A percentile compares a stretch with the other conserved stretches of the same genome.
Evolutionary conservation across 148 eudicot genomes (phyloP).

Genomic region (Pharnaceum exiguum): DNA sequence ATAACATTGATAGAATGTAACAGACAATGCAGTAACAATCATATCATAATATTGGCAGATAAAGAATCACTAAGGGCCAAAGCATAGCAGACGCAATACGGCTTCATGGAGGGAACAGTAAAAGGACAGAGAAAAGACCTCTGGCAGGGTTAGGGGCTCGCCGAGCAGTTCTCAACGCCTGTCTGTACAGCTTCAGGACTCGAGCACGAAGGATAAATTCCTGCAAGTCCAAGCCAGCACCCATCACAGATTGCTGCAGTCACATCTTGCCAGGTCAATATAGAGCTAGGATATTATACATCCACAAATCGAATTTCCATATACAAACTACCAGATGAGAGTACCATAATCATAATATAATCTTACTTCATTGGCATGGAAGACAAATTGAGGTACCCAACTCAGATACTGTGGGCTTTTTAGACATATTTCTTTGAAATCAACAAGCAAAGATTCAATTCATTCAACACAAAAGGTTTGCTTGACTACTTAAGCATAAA

Average conservation of each 20-base stretch:
- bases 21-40: too few relatives aligned
- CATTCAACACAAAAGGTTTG: too few relatives aligned
- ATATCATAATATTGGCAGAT: background rate
- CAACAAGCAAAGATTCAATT: too few relatives aligned
- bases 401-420: too few relatives aligned
- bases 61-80: background rate
- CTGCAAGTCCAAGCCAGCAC: conserved; percentile 55
- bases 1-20: too few relatives aligned
- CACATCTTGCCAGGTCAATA: conserved; percentile 4
- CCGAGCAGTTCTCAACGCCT: conserved; percentile 63
- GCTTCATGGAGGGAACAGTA: background rate
- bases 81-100: background rate
- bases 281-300: background rate
- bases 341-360: background rate
- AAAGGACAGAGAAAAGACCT: conserved; percentile 32
- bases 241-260: conserved; percentile 44
- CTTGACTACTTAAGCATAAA: too few relatives aligned
- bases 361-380: too few relatives aligned
- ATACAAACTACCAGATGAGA: background rate
- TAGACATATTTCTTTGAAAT: too few relatives aligned
- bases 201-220: conserved; percentile 75
- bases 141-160: conserved; percentile 73
- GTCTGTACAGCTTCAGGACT: conserved; percentile 85
- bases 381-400: too few relatives aligned
- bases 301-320: background rate